Conservation (phyloP, 2,329 filamentous ascomycete species). For the Aspergillus fijiensis region DNA sequence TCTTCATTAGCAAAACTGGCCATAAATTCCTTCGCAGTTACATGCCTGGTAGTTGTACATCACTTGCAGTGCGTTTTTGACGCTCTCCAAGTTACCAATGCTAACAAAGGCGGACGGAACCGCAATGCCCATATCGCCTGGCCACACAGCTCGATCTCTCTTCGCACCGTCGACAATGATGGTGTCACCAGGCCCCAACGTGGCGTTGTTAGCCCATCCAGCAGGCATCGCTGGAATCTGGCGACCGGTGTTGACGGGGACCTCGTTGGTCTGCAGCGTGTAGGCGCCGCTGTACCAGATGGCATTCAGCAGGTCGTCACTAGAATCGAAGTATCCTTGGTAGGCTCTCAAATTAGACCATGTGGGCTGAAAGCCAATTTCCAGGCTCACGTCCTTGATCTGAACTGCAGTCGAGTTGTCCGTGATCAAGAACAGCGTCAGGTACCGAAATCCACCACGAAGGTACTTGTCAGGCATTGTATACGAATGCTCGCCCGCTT, state of each 20-base stretch:
- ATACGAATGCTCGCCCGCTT: conserved; percentile 35
- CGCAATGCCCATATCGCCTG: conserved; percentile 53
- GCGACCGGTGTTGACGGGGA: conserved; percentile 40
- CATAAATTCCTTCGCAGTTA: no score
- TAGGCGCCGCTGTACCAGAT: conserved; percentile 60
- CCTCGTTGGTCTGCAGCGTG: conserved; percentile 51
- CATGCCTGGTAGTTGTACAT: conserved; percentile 48
- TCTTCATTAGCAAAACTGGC: conserved; percentile 15
- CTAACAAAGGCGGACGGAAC: conserved; percentile 47
- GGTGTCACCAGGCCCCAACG: conserved; percentile 40
- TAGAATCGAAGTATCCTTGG: conserved; percentile 55
- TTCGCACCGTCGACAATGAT: conserved; percentile 49
- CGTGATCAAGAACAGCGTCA: conserved; percentile 43
- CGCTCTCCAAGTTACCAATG: conserved; percentile 47
- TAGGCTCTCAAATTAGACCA: conserved; percentile 55
- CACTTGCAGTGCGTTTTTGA: conserved; percentile 49
- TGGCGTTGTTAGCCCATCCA: conserved; percentile 44
- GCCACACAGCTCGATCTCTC: conserved; percentile 46
- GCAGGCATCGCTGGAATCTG: conserved; percentile 30
- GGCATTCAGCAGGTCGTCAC: conserved; percentile 53
- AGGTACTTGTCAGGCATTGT: conserved; percentile 41
- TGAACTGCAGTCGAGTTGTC: conserved; percentile 33
- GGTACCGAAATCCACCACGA: conserved; percentile 48
- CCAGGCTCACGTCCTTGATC: conserved; percentile 42
- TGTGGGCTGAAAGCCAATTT: conserved; percentile 52